Base-by-base conservation (phyloP, 2,329 filamentous ascomycete genomes). In the Neophaeococcomyces aloes region DNA sequence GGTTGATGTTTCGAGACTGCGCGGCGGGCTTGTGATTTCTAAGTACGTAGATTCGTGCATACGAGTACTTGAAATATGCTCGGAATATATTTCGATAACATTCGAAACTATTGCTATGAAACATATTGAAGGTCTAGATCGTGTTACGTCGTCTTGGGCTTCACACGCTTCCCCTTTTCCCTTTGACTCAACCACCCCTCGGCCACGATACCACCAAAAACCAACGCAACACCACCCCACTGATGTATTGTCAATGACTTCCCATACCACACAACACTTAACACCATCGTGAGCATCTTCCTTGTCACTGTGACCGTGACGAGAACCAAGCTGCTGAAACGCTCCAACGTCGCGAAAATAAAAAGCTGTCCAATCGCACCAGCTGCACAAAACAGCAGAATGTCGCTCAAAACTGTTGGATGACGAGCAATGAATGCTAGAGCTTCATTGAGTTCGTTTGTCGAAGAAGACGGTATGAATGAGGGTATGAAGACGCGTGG, bases 271-370 rank as follows among this genome's bases (percentile, higher is more conserved):
- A 96, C 71, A 21, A 98, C 91, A 42, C 86, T 94, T 40, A 96
- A 73, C 47, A 96, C 86, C 91, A 98, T 98, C 53, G 89, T 96
- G 62, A 96, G 76, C 91, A 98, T 98, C 70, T 98, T 98, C 59
- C 91, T 76, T 35, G 91, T 98, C 35, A 98, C 91, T 2, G 87
- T 98, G 2, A 98, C 88, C 3, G 91, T 96, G 33, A 96, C 89
- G 38, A 98, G 78, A 40, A 96, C 74, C 38, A 98, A 76, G 7
- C 83, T 91, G 7, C 85, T 91, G 67, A 96, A 98, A 38, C 84
- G 86, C 11, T 87, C 83, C 4, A 98, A 75, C 0, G 91, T 96
- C 66, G 94, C 88, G 72, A 94, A 95, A 54, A 98, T 96, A 59
- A 98, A 98, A 10, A 98, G 79, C 65, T 98, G 91, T 2, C 91